Evolutionary conservation across 2,329 filamentous ascomycete species (phyloP).

Genomic region (Alternaria sp.): DNA sequence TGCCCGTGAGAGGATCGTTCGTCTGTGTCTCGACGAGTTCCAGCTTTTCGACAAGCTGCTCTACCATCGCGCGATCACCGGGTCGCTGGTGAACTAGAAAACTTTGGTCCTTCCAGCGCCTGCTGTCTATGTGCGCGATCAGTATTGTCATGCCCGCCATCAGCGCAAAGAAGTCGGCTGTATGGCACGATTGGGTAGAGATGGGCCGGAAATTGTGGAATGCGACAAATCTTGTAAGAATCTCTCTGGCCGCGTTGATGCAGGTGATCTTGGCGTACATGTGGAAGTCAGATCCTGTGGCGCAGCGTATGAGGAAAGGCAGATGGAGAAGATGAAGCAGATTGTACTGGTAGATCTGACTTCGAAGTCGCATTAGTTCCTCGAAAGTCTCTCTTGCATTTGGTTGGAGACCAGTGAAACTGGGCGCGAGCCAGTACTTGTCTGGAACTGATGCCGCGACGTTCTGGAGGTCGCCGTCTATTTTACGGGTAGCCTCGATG

Average conservation of each 20-base stretch:
- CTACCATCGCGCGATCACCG: constrained; percentile 25
- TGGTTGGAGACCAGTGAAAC: constrained; percentile 1
- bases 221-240: constrained; percentile 19
- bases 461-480: constrained; percentile 18
- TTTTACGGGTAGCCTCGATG: constrained; percentile 31
- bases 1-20: constrained; percentile 15
- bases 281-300: constrained; percentile 1
- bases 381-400: constrained; percentile 11
- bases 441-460: constrained; percentile 14
- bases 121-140: constrained; percentile 24
- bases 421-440: constrained; percentile 1
- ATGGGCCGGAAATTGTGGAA: constrained; percentile 15
- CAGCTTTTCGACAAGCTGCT: constrained; percentile 17
- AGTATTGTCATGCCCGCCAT: constrained; percentile 26
- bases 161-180: constrained; percentile 26
- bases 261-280: constrained; percentile 14
- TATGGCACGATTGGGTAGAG: constrained; percentile 14
- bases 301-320: constrained; percentile 22
- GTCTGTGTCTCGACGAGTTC: constrained; percentile 7
- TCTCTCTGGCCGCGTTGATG: constrained; percentile 20
- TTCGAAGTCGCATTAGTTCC: constrained; percentile 13
- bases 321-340: constrained; percentile 25
- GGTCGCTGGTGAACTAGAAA: constrained; percentile 20
- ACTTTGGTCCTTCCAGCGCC: neutral
- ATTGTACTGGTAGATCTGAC: constrained; percentile 25